Conservation (phyloP, 2,329 filamentous ascomycete species). For the Macrophomina phaseolina region DNA sequence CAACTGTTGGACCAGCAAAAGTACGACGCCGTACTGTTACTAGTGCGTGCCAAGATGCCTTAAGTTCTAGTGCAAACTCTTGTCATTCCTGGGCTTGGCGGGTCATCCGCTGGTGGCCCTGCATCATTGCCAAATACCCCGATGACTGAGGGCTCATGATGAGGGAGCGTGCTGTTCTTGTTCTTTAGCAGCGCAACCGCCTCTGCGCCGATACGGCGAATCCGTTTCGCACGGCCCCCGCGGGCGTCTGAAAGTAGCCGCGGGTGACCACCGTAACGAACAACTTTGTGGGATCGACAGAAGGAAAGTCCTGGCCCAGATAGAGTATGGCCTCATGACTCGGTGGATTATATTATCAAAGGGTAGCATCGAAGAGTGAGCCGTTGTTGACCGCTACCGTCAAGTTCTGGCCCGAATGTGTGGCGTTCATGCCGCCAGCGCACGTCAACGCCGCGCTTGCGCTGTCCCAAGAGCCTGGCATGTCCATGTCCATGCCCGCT, state of each 20-base stretch:
- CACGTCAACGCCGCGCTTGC: neutral
- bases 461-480: conserved; percentile 27
- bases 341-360: conserved; percentile 56
- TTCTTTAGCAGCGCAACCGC: conserved; percentile 58
- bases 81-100: too few species aligned
- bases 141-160: conserved; percentile 57
- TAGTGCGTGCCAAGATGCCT: too few species aligned
- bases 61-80: too few species aligned
- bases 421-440: neutral
- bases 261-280: neutral
- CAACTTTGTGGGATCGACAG: conserved; percentile 37
- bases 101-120: conserved; percentile 18
- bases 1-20: conserved; percentile 28
- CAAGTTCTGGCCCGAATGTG: conserved; percentile 37
- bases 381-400: conserved; percentile 49
- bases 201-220: conserved; percentile 48
- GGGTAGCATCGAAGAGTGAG: conserved; percentile 44
- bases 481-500: conserved; percentile 34
- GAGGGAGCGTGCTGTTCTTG: conserved; percentile 53
- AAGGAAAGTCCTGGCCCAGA: conserved; percentile 48
- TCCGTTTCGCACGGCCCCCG: conserved; percentile 40
- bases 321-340: conserved; percentile 54
- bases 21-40: too few species aligned
- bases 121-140: conserved; percentile 58
- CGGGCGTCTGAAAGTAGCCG: conserved; percentile 35